Percentiles rank a stretch among this genome's conserved stretches.
These are phyloP conservation scores for Yarrowia osloensis DNA, from an alignment of 805 yeast genomes.

Conservation along the genomic window DNA sequence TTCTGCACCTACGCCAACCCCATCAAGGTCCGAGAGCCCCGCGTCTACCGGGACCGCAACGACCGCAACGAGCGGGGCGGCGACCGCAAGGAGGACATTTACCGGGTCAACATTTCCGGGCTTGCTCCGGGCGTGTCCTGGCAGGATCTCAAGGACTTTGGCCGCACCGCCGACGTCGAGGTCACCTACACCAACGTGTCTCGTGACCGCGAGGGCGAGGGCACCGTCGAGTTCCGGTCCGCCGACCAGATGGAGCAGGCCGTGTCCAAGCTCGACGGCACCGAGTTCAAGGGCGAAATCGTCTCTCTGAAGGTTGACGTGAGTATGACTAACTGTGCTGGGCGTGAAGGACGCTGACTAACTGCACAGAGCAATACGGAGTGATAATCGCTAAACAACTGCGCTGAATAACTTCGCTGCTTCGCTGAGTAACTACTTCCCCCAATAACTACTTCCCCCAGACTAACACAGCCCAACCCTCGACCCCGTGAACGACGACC, in stretches of 20 bases:
- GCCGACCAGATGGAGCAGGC: conserved; percentile 75
- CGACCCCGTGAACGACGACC: conserved; percentile 50
- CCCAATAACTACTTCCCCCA: background rate
- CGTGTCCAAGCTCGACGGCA: conserved; percentile 66
- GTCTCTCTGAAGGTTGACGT: conserved; percentile 59
- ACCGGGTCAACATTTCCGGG: conserved; percentile 38
- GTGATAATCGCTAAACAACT: too few species aligned
- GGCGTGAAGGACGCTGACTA: too few species aligned
- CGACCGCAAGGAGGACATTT: conserved; percentile 33
- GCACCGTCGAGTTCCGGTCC: conserved; percentile 43
- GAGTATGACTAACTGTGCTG: too few species aligned
- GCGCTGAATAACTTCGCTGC: too few species aligned
- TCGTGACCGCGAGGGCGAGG: conserved; percentile 44
- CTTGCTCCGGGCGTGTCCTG: conserved; percentile 39
- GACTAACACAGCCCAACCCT: conserved; percentile 41
- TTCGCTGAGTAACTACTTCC: too few species aligned
- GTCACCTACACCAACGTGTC: conserved; percentile 45
- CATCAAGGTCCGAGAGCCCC: conserved; percentile 34
- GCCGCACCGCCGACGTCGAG: conserved; percentile 60
- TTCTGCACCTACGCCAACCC: conserved; percentile 43
- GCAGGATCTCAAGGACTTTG: conserved; percentile 64
- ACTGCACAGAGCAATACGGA: too few species aligned
- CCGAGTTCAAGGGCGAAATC: conserved; percentile 68
- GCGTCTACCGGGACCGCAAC: conserved; percentile 34
- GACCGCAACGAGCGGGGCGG: conserved; percentile 36